These are phyloP conservation scores for Sugiyamaella neomexicana DNA, from an alignment of 1,139 yeast species.

Conservation along the genomic window DNA sequence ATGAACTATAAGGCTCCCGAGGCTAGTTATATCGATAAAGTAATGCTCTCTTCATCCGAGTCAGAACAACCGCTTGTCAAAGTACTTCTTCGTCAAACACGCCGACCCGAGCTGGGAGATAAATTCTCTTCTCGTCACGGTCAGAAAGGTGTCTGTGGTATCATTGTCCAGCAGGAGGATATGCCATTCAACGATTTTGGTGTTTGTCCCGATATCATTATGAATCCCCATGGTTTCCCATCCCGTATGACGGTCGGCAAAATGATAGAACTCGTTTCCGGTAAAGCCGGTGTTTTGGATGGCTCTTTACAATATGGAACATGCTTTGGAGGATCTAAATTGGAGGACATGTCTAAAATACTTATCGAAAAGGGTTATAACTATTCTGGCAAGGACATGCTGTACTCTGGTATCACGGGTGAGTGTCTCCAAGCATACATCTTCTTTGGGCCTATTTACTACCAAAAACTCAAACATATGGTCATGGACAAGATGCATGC, in stretches of 20 bases:
- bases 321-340: conserved; percentile 94
- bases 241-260: conserved; percentile 99
- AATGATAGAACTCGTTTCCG: conserved; percentile 94
- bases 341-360: conserved; percentile 93
- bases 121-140: conserved; percentile 97
- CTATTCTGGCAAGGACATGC: conserved; percentile 96
- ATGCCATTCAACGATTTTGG: conserved; percentile 93
- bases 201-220: conserved; percentile 88
- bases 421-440: conserved; percentile 96
- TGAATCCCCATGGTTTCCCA: conserved; percentile 99
- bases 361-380: conserved; percentile 88
- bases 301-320: conserved; percentile 95
- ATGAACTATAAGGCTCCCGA: conserved; percentile 92
- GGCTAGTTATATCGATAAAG: conserved; percentile 93
- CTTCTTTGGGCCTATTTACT: conserved; percentile 97
- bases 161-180: conserved; percentile 94
- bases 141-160: conserved; percentile 98
- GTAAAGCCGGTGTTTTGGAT: conserved; percentile 94
- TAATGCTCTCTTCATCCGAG: conserved; percentile 94
- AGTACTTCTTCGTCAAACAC: conserved; percentile 87
- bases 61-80: conserved; percentile 93
- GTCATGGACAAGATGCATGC: conserved; percentile 99
- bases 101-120: conserved; percentile 98
- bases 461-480: conserved; percentile 98
- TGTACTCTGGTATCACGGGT: conserved; percentile 97